Base-by-base conservation (phyloP, 2,329 filamentous ascomycete species). In the Colletotrichum tabaci region DNA sequence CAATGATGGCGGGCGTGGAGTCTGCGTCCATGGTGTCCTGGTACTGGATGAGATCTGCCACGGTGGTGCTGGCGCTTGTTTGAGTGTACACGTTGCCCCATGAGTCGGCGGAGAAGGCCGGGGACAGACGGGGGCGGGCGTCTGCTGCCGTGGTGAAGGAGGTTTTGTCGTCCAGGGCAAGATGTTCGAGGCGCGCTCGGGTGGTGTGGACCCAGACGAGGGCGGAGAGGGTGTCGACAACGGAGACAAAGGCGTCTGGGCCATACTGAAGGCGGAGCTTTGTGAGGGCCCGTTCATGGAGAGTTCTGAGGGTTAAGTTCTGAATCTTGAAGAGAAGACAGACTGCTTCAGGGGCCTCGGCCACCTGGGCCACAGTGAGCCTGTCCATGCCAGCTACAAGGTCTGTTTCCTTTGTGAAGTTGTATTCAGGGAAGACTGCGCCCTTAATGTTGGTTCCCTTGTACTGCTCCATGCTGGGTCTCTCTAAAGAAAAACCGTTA, bases 51-150 rank as follows among this genome's bases (percentile, higher is more conserved):
- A 72, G 26, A 0, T 35, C 21, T 0, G 4, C 21, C 3, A 72
- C 66, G 1, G 13, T 55, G 12, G 40, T 10, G 7, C 44, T 38
- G 1, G 61, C 61, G 26, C 16, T 57, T n/a, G 61, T 71, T 16
- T 71, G 70, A 15, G 49, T 57, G 50, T 71, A 66, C 2, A 72
- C 16, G 15, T 72, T 72, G 1, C 70, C 70, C 66, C 66, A 72
- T 4, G 61, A 30, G 6, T 46, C 44, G 0, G 49, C 0, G 9
- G 47, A 26, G 56, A 66, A 66, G 0, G 47, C 3, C 0, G 69
- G 69, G 2, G 16, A n/a, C 2, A 72, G 70, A 8, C 44, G 55
- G 15, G 12, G 21, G 12, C 70, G 66, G 0, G 56, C 67, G 18
- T 61, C 66, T 12, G 44, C 66, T 7, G 61, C 47, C 0, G 55